phyloP scores from a whole-genome alignment of 352 stramenopile genomes.

The Phytophthora gonapodyides region DNA sequence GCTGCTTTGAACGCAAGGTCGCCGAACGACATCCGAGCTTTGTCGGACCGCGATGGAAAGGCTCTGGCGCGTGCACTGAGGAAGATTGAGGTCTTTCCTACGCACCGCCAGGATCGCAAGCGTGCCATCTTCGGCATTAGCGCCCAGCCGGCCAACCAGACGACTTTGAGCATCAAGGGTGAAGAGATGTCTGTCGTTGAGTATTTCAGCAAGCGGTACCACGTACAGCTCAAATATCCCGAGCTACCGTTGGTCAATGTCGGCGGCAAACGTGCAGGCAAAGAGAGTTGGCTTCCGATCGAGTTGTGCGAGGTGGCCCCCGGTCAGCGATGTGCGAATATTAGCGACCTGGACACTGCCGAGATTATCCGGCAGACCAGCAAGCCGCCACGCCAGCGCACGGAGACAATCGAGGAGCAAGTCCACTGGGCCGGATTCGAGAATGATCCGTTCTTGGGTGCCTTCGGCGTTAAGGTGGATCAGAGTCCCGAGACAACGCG shows the following conservation, averaged over 20 bases:
- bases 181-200: constrained; percentile 52
- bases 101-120: constrained; percentile 67
- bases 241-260: constrained; percentile 76
- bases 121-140: constrained; percentile 61
- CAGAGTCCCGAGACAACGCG: constrained; percentile 53
- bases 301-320: constrained; percentile 80
- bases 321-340: constrained; percentile 72
- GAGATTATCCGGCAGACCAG: constrained; percentile 83
- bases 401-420: constrained; percentile 62
- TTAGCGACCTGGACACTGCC: constrained; percentile 79
- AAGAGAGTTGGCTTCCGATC: constrained; percentile 75
- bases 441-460: constrained; percentile 64
- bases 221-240: constrained; percentile 57
- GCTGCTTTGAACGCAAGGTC: constrained; percentile 33
- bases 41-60: constrained; percentile 34
- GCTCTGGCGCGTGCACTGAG: constrained; percentile 43
- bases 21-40: constrained; percentile 27
- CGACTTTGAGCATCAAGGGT: constrained; percentile 62
- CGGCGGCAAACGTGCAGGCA: constrained; percentile 47
- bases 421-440: constrained; percentile 68
- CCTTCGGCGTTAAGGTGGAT: constrained; percentile 69
- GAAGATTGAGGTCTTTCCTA: constrained; percentile 61
- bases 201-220: constrained; percentile 73
- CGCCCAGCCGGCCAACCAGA: constrained; percentile 40
- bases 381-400: constrained; percentile 39